phyloP scores from a whole-genome alignment of 768 basidiomycete species.

The Fomitopsis serialis region DNA sequence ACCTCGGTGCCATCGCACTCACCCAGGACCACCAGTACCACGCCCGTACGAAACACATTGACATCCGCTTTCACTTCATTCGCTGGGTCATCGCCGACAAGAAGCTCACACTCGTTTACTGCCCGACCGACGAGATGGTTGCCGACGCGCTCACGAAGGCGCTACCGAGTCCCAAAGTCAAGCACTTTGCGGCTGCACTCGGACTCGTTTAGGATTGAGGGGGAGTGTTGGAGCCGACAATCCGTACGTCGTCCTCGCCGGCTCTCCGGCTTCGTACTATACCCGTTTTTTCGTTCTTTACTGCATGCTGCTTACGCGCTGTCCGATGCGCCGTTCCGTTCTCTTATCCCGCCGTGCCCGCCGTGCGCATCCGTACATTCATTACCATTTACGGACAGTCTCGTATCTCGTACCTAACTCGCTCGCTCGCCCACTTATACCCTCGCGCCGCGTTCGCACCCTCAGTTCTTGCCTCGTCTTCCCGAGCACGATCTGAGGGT shows the following conservation, averaged over 20 bases:
- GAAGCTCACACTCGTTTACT: conserved; percentile 18
- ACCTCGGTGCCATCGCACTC: conserved; percentile 20
- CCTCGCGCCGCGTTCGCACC: no score
- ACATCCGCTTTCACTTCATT: conserved; percentile 29
- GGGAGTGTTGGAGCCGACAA: conserved; percentile 3
- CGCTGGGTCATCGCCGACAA: conserved; percentile 19
- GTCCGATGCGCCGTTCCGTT: no score
- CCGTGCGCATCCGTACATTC: no score
- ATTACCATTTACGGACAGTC: no score
- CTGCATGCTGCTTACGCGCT: no score
- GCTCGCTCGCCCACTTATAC: no score
- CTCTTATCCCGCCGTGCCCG: no score
- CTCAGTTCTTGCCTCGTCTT: no score
- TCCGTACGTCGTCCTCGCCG: background rate
- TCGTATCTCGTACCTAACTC: no score
- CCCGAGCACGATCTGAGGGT: no score
- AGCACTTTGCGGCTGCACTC: conserved; percentile 4
- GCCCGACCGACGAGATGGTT: conserved; percentile 22
- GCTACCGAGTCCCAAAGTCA: conserved; percentile 14
- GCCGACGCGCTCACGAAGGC: conserved; percentile 31
- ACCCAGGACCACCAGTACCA: conserved; percentile 23
- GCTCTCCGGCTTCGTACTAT: no score
- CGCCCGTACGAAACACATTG: conserved; percentile 31
- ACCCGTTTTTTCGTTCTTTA: no score
- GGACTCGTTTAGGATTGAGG: conserved; percentile 10